phyloP scores from a whole-genome alignment of 106 monocot genomes.

The Agapanthus africanus region DNA sequence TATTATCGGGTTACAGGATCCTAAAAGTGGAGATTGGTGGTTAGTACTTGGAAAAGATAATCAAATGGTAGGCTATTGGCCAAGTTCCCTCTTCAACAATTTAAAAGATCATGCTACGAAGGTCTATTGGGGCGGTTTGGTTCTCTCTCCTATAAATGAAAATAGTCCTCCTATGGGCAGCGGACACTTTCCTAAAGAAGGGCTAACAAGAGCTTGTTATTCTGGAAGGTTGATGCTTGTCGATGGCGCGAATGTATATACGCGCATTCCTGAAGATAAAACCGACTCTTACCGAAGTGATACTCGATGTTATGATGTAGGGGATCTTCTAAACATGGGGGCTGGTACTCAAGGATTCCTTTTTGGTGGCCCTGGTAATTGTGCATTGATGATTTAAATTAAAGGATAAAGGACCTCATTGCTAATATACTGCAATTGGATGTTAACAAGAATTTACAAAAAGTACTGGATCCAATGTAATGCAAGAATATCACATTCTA shows the following conservation, averaged over 20 bases:
- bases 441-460: too few relatives aligned
- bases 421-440: too few relatives aligned
- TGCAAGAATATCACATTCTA: too few relatives aligned
- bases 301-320: background rate
- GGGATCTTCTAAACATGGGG: conserved; percentile 1
- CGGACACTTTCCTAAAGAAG: background rate
- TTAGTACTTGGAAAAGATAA: background rate
- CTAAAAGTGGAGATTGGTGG: conserved; percentile 2
- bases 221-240: background rate
- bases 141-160: background rate
- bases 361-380: too few relatives aligned
- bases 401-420: too few relatives aligned
- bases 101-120: background rate
- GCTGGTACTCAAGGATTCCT: too few relatives aligned
- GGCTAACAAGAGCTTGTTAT: background rate
- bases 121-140: conserved; percentile 1
- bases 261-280: background rate
- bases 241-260: background rate
- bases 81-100: conserved; percentile 8
- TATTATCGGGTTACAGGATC: too few relatives aligned
- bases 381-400: conserved; percentile 4
- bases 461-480: too few relatives aligned
- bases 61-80: conserved; percentile 4
- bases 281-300: background rate
- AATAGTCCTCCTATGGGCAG: background rate